Evolutionary conservation across 2,329 filamentous ascomycete species (phyloP).

Genomic region (Capronia americana): DNA sequence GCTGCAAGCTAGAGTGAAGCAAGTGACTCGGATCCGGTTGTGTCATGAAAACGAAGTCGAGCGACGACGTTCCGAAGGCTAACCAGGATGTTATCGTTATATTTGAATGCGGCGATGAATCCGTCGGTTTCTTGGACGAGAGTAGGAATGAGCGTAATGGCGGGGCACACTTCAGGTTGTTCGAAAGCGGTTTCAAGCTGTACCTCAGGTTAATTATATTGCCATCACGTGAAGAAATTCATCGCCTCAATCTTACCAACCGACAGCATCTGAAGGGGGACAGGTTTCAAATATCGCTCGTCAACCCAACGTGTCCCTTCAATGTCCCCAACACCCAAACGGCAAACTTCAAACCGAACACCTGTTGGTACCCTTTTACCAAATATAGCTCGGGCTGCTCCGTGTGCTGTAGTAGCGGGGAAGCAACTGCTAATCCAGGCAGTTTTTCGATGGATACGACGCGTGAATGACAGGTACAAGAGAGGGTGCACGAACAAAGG

Average conservation of each 20-base stretch:
- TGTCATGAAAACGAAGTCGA: conserved; percentile 25
- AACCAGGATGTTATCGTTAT: neutral
- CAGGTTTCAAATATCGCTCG: conserved; percentile 17
- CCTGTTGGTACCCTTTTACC: neutral
- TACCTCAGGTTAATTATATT: conserved; percentile 12
- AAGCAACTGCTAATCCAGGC: neutral
- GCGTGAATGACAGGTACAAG: neutral
- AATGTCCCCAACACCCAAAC: neutral
- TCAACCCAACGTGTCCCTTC: conserved; percentile 6
- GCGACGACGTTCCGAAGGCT: neutral
- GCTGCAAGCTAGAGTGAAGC: conserved; percentile 10
- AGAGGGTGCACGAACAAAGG: neutral
- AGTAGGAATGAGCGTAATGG: neutral
- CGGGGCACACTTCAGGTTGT: neutral
- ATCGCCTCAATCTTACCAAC: conserved; percentile 25
- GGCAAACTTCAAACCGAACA: neutral
- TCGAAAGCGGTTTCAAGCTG: neutral
- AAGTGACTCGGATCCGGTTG: conserved; percentile 3
- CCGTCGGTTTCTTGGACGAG: neutral
- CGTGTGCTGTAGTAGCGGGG: neutral
- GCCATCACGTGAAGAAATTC: conserved; percentile 22
- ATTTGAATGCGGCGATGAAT: neutral
- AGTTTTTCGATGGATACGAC: neutral
- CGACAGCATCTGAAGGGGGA: conserved; percentile 19
- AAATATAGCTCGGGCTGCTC: neutral